Percentiles rank a stretch among this genome's conserved stretches.
Conservation (phyloP, 345 rosid species). For the Bretschneidera sinensis region DNA sequence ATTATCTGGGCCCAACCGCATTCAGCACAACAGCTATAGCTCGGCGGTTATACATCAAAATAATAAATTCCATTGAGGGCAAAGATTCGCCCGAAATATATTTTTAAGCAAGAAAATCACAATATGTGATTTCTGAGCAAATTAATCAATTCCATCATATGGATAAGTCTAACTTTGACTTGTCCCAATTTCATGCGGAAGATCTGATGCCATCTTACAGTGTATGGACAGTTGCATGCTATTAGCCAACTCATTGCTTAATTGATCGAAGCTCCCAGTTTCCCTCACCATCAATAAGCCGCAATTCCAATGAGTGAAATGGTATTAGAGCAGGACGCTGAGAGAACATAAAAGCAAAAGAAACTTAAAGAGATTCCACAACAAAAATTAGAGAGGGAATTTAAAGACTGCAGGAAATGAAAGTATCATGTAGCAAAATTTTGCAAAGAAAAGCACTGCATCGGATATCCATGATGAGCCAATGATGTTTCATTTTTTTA, state of each 20-base stretch:
- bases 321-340: conserved; percentile 97
- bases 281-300: conserved; percentile 94
- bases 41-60: neutral
- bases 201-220: neutral
- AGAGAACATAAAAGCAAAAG: neutral
- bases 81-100: no score
- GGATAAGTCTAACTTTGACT: neutral
- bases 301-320: conserved; percentile 72
- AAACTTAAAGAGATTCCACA: neutral
- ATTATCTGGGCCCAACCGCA: neutral
- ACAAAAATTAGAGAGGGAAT: neutral
- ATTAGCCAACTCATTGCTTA: conserved; percentile 16
- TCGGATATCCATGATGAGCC: no score
- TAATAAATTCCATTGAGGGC: neutral
- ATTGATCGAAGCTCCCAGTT: conserved; percentile 88
- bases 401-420: neutral
- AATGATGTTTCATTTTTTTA: no score
- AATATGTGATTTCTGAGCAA: neutral
- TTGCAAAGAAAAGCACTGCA: no score
- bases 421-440: neutral
- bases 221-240: no score
- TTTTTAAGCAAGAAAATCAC: neutral
- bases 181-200: neutral
- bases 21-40: neutral
- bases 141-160: neutral